Evolutionary conservation across 73 alveolate species (phyloP).

Genomic region (Stentor coeruleus): DNA sequence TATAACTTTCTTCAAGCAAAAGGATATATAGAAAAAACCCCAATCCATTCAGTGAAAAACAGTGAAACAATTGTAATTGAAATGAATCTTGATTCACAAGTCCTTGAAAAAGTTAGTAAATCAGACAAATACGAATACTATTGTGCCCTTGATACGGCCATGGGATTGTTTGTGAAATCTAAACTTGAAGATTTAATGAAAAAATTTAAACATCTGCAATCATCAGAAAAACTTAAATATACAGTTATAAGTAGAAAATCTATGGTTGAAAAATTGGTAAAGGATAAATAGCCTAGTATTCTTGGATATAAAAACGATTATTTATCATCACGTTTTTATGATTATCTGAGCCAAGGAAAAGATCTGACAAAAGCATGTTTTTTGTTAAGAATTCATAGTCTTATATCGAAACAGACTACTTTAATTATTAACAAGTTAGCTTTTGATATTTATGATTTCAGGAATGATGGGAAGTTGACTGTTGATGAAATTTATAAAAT

Average conservation of each 20-base stretch:
- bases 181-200: background rate
- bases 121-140: background rate
- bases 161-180: background rate
- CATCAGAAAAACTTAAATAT: background rate
- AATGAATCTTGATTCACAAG: background rate
- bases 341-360: background rate
- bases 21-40: background rate
- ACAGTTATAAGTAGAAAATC: background rate
- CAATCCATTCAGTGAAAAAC: background rate
- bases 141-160: conserved; percentile 17
- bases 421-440: background rate
- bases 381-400: background rate
- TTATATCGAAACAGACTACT: background rate
- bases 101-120: background rate
- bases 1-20: background rate
- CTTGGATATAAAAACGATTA: background rate
- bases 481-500: conserved; percentile 11
- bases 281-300: conserved; percentile 4
- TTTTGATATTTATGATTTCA: background rate
- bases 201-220: background rate
- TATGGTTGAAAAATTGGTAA: conserved; percentile 17
- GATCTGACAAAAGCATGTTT: conserved; percentile 4
- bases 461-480: background rate
- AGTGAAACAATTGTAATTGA: conserved; percentile 1
- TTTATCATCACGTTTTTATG: conserved; percentile 14